phyloP scores from a whole-genome alignment of 305 asterid species.

The Fraxinus latifolia region DNA sequence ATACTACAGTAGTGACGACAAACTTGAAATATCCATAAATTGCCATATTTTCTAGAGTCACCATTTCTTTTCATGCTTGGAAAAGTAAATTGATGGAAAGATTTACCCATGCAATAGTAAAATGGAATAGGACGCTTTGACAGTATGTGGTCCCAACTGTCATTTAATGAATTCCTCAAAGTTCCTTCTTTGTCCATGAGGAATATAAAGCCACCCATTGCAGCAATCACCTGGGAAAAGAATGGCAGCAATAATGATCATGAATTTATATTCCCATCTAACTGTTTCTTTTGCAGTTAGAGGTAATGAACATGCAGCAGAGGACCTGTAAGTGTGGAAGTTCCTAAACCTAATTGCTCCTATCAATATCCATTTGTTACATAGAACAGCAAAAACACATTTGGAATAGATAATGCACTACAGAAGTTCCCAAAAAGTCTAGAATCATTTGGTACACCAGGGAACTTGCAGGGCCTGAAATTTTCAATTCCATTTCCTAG shows the following conservation, averaged over 20 bases:
- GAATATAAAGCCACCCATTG: conserved; percentile 40
- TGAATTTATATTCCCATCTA: not conserved
- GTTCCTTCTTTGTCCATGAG: conserved; percentile 51
- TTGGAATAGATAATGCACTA: not conserved
- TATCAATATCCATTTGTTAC: not conserved
- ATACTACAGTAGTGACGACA: not conserved
- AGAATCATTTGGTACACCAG: not conserved
- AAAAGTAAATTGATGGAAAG: not conserved
- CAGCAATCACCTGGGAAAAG: conserved; percentile 42
- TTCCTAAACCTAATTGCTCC: not conserved
- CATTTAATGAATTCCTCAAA: conserved; percentile 47
- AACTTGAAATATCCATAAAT: not conserved
- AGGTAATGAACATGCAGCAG: not conserved
- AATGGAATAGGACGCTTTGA: conserved; percentile 55
- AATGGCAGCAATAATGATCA: not conserved
- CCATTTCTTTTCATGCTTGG: not conserved
- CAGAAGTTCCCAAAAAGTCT: not conserved
- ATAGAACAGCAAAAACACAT: not conserved
- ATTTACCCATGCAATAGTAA: conserved; percentile 48
- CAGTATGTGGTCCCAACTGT: conserved; percentile 55
- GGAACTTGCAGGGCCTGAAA: not conserved
- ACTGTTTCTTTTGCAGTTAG: not conserved
- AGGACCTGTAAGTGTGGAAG: not conserved
- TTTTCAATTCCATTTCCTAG: not conserved
- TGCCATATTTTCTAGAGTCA: not conserved